These are phyloP conservation scores for Lichina pygmaea DNA, from an alignment of 495 filamentous ascomycete genomes.

Conservation along the genomic window DNA sequence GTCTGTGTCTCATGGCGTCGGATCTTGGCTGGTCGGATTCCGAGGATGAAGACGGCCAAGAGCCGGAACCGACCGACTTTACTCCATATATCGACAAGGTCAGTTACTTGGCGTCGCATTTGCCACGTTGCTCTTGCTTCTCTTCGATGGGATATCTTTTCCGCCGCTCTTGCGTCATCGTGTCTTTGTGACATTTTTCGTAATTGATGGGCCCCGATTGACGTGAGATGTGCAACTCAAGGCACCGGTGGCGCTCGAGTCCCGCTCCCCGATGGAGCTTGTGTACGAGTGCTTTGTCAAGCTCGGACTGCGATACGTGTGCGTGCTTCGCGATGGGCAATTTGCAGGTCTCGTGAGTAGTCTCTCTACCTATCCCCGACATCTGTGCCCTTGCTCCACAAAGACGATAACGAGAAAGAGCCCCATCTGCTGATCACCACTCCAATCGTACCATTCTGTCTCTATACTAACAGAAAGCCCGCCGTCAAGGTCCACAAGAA, in stretches of 20 bases:
- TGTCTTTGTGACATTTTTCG: not conserved
- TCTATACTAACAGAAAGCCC: not conserved
- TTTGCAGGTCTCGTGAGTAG: conserved; percentile 62
- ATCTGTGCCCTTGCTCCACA: not conserved
- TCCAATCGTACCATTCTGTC: too few relatives aligned
- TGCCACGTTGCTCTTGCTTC: not conserved
- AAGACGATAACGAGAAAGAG: not conserved
- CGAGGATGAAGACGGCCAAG: conserved; percentile 26
- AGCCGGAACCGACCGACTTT: conserved; percentile 49
- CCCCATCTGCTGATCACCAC: too few relatives aligned
- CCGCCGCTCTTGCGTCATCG: not conserved
- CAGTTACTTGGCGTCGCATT: conserved; percentile 6
- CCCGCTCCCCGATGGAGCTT: conserved; percentile 74
- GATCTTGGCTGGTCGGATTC: conserved; percentile 23
- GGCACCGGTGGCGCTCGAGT: conserved; percentile 70
- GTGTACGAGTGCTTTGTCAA: conserved; percentile 97
- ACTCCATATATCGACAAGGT: conserved; percentile 74
- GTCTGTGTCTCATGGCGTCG: conserved; percentile 56
- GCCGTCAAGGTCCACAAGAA: conserved; percentile 61
- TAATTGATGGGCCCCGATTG: not conserved
- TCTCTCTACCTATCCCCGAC: not conserved
- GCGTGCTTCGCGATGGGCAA: conserved; percentile 55
- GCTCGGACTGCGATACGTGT: conserved; percentile 75
- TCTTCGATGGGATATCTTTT: not conserved
- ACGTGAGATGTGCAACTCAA: conserved; percentile 3